Evolutionary conservation across 2,329 filamentous ascomycete genomes (phyloP), one percentile per base, ranked within the genome.

Genomic region (Trichoderma simmonsii): DNA sequence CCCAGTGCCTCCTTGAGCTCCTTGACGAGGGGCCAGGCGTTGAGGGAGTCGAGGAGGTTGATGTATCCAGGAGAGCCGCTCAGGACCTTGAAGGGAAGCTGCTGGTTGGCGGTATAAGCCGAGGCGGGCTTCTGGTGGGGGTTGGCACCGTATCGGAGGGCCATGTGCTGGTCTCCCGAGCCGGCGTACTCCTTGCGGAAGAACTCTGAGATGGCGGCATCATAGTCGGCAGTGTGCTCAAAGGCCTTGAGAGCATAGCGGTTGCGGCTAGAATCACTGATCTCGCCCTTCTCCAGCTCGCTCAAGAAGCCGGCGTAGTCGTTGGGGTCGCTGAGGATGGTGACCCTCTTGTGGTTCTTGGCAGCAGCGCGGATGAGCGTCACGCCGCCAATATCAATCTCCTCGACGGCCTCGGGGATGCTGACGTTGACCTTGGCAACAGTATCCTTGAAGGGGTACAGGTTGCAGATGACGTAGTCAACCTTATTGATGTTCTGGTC

Each of bases 361-460:
- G 96, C 96, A 30, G 96, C 96, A 71, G 96, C 96, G 75, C 96
- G 92, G 80, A 99, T 93, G 74, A 99, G 91, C 51, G 96, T 99
- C 67, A 99, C 96, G 78, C 96, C 96, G 76, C 95, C 96, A 80
- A 99, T 98, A 84, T 99, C 96, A 79, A 99, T 97, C 86, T 99
- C 96, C 85, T 99, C 96, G 51, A 99, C 95, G 66, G 96, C 96
- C 85, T 99, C 95, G 66, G 93, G 90, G 74, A 99, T 93, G 73
- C 95, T 98, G 79, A 99, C 96, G 79, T 97, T 97, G 86, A 97
- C 91, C 88, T 98, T 97, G 78, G 94, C 92, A 77, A 99, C 91
- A 36, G 96, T 99, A 82, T 98, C 95, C 86, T 98, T 98, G 90
- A 99, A 99, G 14, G 96, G 96, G 84, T 99, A 98, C 71, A 99